These are phyloP conservation scores for Lachancea fermentati DNA, from an alignment of 805 yeast species.

Conservation along the genomic window DNA sequence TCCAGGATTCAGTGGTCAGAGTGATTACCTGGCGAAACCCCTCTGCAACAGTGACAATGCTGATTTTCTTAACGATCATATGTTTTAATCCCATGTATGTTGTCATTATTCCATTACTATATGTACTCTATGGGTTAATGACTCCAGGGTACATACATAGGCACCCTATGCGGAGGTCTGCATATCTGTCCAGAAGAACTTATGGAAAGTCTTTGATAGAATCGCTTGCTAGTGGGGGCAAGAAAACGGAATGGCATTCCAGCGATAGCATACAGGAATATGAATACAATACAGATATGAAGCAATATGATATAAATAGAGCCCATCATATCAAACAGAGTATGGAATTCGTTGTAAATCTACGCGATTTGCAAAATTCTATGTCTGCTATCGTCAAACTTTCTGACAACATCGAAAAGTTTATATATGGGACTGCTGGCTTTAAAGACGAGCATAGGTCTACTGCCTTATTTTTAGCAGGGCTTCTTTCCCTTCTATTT, in stretches of 20 bases:
- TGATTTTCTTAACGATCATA: conserved; percentile 57
- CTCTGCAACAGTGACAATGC: conserved; percentile 54
- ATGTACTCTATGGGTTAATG: conserved; percentile 51
- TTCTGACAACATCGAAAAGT: conserved; percentile 47
- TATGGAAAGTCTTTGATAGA: conserved; percentile 51
- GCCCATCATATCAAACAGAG: conserved; percentile 31
- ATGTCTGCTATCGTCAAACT: conserved; percentile 48
- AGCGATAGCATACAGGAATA: conserved; percentile 9
- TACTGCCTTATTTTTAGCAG: conserved; percentile 49
- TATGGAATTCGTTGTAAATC: conserved; percentile 45
- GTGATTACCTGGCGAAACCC: conserved; percentile 73
- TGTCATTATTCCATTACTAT: conserved; percentile 55
- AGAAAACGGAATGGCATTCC: conserved; percentile 13
- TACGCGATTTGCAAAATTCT: conserved; percentile 68
- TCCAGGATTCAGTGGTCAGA: conserved; percentile 57
- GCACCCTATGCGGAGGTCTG: conserved; percentile 53
- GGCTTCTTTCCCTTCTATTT: conserved; percentile 35
- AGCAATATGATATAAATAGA: conserved; percentile 15
- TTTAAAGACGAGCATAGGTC: conserved; percentile 66
- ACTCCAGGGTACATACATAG: conserved; percentile 64
- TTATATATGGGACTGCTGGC: conserved; percentile 58
- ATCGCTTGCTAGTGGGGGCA: conserved; percentile 24
- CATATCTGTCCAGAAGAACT: conserved; percentile 38
- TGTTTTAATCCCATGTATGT: conserved; percentile 70
- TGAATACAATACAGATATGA: conserved; percentile 8